Base-by-base conservation (phyloP, 1,139 yeast genomes). In the Geotrichum fermentans region DNA sequence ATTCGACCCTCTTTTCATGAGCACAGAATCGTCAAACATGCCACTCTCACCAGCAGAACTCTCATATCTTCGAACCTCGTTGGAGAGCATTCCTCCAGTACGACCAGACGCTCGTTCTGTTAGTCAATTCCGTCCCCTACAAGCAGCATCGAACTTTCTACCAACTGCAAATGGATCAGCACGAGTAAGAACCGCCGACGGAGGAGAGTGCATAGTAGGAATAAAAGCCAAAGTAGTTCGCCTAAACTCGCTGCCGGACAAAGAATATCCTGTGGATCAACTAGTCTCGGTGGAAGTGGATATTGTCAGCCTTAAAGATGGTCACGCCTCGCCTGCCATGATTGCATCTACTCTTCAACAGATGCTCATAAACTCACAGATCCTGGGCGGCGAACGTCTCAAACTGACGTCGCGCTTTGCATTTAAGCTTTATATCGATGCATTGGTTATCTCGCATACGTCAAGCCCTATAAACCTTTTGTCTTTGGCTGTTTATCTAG, bases 121-220 rank as follows among this genome's bases (percentile, higher is more conserved):
- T 13, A 72, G 75, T 53, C 96, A 89, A 65, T 85, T 83, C 63
- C 75, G 97, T 55, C 96, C 97, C 0, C 67, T 90, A 42, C 95
- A 88, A 60, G 87, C 95, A 5, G 80, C 80, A 26, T 81, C 89
- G 4, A 82, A 84, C 48, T 84, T 89, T 59, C 72, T 90, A 53
- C 94, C 95, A 0, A 79, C 83, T 40, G 84, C 96, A 7, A 87
- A 90, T 68, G 98, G 98, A 17, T 88, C 96, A 5, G 85, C 97
- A 1, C 75, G 96, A 68, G 79, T 90, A 33, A 75, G 90, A 58
- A 76, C 88, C 34, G 77, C 85, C 51, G 97, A 90, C 65, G 97
- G 97, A 20, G 80, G 89, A 58, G 97, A 90, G 66, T 88, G 96
- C 62, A 82, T 90, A 43, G 90, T 88, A 1, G 92, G 97, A 61